These are phyloP conservation scores for Lecanicillium sp. DNA, from an alignment of 2,329 filamentous ascomycete species.

Conservation along the genomic window DNA sequence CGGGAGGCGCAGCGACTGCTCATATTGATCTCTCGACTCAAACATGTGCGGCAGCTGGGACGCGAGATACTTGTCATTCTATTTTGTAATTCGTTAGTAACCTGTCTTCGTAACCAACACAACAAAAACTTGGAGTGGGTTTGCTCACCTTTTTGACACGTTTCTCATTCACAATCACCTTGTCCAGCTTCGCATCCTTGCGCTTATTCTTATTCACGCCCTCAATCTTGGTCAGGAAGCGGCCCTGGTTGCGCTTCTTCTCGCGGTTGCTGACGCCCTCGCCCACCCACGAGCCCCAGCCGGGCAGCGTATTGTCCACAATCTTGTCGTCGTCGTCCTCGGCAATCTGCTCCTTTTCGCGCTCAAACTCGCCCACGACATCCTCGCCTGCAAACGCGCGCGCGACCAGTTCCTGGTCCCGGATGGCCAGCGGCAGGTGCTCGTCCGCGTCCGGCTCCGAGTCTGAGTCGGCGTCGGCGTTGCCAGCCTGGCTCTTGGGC, in stretches of 20 bases:
- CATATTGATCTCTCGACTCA: conserved; percentile 82
- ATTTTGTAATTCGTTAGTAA: conserved; percentile 11
- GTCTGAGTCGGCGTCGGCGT: conserved; percentile 23
- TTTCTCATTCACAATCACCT: conserved; percentile 91
- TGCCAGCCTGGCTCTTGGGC: conserved; percentile 13
- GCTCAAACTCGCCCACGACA: conserved; percentile 70
- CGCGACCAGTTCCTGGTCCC: conserved; percentile 62
- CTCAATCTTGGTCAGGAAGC: conserved; percentile 58
- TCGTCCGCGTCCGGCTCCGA: conserved; percentile 38
- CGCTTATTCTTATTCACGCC: conserved; percentile 71
- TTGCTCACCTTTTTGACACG: conserved; percentile 67
- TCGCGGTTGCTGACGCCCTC: conserved; percentile 69
- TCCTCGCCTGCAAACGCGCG: conserved; percentile 86
- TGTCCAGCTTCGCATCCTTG: conserved; percentile 73
- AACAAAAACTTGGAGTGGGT: background rate
- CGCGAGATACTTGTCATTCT: conserved; percentile 85
- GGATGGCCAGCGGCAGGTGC: conserved; percentile 49
- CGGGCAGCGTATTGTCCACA: conserved; percentile 77
- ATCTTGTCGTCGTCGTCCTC: conserved; percentile 77
- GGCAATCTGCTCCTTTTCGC: conserved; percentile 66
- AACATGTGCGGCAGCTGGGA: conserved; percentile 80
- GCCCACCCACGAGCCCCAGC: conserved; percentile 91
- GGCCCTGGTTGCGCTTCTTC: conserved; percentile 53
- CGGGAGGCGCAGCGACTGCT: conserved; percentile 76
- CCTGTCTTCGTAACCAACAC: background rate